phyloP scores from a whole-genome alignment of 257 asterid species.

The Rhazya stricta region DNA sequence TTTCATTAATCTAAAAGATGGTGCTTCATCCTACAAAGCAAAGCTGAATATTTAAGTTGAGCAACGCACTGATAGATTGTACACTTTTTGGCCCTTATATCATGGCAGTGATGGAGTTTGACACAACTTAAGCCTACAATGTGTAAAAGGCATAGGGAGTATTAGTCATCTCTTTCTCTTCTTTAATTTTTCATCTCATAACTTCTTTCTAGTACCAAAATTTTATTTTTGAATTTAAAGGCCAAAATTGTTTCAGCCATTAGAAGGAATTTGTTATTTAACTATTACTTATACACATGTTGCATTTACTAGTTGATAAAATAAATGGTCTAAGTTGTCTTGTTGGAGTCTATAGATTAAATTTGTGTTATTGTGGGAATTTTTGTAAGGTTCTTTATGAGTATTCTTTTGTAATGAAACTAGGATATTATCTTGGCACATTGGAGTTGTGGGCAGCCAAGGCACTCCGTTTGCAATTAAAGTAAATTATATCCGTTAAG shows the following conservation, averaged over 20 bases:
- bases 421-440: no score
- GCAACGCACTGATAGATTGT: constrained; percentile 47
- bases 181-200: constrained; percentile 47
- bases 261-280: constrained; percentile 67
- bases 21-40: constrained; percentile 47
- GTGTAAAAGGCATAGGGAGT: constrained; percentile 75
- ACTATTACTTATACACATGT: constrained; percentile 38
- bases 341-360: no score
- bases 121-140: constrained; percentile 48
- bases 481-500: no score
- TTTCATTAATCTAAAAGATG: constrained; percentile 33
- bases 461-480: no score
- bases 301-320: no score
- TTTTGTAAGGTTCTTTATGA: no score
- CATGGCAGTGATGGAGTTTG: constrained; percentile 54
- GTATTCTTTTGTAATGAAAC: no score
- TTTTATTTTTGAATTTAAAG: constrained; percentile 68
- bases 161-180: constrained; percentile 50
- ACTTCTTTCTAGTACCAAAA: constrained; percentile 55
- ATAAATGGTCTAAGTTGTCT: no score
- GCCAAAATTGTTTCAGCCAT: constrained; percentile 70
- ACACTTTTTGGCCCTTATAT: constrained; percentile 58
- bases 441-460: no score
- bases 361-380: no score
- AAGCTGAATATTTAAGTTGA: constrained; percentile 51